Percentiles rank a stretch among this genome's conserved stretches.
Conservation (phyloP, 2,329 filamentous ascomycete species). For the Pezicula rhizophila region DNA sequence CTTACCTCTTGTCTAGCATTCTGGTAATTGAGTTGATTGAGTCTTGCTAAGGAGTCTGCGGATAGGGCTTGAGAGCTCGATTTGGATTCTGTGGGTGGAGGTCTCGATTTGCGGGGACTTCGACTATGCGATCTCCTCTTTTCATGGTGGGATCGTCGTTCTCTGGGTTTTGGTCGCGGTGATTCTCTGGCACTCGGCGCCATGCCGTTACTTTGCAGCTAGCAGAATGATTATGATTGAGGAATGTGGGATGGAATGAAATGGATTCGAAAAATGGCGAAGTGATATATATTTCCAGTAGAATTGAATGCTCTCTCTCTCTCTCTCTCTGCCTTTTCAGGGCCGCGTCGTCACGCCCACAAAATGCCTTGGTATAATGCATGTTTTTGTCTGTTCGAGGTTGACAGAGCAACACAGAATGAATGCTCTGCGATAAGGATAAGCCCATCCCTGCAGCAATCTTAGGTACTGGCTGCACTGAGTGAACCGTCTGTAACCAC, state of each 20-base stretch:
- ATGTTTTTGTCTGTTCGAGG: too few species aligned
- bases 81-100: constrained; percentile 13
- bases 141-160: constrained; percentile 14
- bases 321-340: too few species aligned
- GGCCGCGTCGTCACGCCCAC: too few species aligned
- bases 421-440: too few species aligned
- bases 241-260: not conserved
- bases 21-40: constrained; percentile 24
- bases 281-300: too few species aligned
- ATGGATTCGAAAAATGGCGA: not conserved
- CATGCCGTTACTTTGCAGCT: constrained; percentile 10
- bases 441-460: too few species aligned
- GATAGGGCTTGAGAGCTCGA: constrained; percentile 23
- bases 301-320: too few species aligned
- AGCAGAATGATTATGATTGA: not conserved
- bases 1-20: constrained; percentile 5
- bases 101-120: constrained; percentile 14
- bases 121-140: constrained; percentile 12
- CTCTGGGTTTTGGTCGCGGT: constrained; percentile 17
- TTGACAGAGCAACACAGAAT: too few species aligned
- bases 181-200: constrained; percentile 17
- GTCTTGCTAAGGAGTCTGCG: constrained; percentile 23
- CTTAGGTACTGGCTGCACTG: too few species aligned
- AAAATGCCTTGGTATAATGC: too few species aligned
- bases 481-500: not conserved